phyloP scores from a whole-genome alignment of 495 filamentous ascomycete species.

The Aspergillus saccharolyticus region DNA sequence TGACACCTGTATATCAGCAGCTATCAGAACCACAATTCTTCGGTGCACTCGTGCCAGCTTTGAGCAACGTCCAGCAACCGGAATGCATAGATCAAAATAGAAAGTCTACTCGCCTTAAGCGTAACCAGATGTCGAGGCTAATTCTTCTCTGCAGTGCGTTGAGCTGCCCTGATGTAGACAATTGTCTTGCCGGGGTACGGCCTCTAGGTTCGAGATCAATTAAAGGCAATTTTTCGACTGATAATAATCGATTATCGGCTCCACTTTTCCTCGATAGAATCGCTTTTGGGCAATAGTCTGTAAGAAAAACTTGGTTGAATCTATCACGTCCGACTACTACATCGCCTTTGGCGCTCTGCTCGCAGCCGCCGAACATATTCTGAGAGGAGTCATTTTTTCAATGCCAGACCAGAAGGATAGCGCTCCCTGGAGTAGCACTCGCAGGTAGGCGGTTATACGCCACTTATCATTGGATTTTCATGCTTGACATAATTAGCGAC shows the following conservation, averaged over 20 bases:
- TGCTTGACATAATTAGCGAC: neutral
- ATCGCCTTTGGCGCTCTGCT: slow-evolving; percentile 2
- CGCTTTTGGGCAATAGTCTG: neutral
- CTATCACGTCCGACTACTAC: neutral
- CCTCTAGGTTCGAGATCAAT: neutral
- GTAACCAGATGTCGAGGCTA: neutral
- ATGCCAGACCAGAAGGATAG: neutral
- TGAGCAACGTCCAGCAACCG: neutral
- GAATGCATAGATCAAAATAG: neutral
- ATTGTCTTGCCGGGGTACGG: neutral
- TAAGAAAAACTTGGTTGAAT: too few relatives aligned
- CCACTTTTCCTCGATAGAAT: neutral
- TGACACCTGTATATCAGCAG: neutral
- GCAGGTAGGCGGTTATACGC: neutral
- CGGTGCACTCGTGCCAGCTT: neutral
- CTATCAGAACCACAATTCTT: neutral
- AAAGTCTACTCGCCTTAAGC: neutral
- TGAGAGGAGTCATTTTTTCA: neutral
- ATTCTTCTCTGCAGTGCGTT: neutral
- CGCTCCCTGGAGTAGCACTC: neutral
- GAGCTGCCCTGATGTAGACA: neutral
- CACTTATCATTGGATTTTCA: neutral
- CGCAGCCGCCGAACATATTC: neutral
- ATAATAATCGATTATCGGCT: neutral
- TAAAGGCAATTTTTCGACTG: neutral